phyloP scores from a whole-genome alignment of 2,329 filamentous ascomycete genomes.

The Aspergillus aculeatus region DNA sequence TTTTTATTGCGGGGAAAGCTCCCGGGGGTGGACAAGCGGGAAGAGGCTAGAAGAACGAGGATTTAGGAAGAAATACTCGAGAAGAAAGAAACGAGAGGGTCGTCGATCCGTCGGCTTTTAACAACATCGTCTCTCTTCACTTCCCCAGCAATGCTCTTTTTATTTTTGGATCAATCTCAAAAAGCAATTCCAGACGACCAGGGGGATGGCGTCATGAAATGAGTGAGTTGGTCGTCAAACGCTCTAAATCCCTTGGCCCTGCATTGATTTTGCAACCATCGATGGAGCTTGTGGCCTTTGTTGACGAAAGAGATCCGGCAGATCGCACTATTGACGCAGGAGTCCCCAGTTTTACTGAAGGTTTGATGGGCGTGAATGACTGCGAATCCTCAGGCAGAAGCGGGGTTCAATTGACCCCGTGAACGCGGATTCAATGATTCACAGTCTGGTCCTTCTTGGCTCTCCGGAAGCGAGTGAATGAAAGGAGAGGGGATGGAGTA shows the following conservation, averaged over 20 bases:
- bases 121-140: conserved; percentile 9
- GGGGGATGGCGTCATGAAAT: conserved; percentile 4
- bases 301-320: neutral
- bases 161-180: neutral
- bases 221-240: neutral
- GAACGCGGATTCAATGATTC: conserved; percentile 9
- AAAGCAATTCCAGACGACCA: neutral
- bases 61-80: neutral
- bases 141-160: neutral
- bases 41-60: conserved; percentile 1
- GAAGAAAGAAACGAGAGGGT: neutral
- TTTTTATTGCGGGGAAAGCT: neutral
- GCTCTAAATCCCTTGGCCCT: neutral
- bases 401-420: conserved; percentile 16
- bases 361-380: neutral
- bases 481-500: neutral
- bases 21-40: neutral
- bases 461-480: conserved; percentile 6
- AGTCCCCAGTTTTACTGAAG: neutral
- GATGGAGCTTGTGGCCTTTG: neutral
- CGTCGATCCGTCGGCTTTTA: conserved; percentile 7
- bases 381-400: conserved; percentile 8
- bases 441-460: conserved; percentile 11
- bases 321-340: neutral
- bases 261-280: neutral